phyloP scores from a whole-genome alignment of 345 rosid genomes.

The Gossypium bickii region DNA sequence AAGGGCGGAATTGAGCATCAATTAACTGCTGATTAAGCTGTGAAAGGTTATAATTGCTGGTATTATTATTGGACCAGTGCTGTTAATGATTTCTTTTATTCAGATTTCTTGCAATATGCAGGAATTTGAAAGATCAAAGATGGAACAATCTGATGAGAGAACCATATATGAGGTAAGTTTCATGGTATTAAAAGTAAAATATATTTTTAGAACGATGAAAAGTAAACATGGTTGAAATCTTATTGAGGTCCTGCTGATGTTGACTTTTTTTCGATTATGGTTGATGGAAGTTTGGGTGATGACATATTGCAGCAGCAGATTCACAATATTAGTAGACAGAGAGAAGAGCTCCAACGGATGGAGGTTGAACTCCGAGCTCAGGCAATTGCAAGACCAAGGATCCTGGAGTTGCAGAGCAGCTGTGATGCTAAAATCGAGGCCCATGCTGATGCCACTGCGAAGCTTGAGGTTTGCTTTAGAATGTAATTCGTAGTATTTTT shows the following conservation, averaged over 20 bases:
- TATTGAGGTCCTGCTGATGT: conserved; percentile 48
- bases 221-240: conserved; percentile 32
- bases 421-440: conserved; percentile 60
- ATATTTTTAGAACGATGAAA: background rate
- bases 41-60: background rate
- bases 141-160: conserved; percentile 69
- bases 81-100: conserved; percentile 7
- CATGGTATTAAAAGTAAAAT: conserved; percentile 3
- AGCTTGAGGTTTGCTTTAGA: conserved; percentile 57
- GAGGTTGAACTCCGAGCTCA: conserved; percentile 87
- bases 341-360: conserved; percentile 66
- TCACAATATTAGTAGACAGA: conserved; percentile 48
- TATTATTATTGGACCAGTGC: background rate
- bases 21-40: background rate
- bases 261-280: conserved; percentile 52
- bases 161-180: conserved; percentile 72
- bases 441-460: conserved; percentile 55
- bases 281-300: conserved; percentile 46
- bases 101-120: conserved; percentile 17
- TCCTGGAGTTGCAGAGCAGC: conserved; percentile 52
- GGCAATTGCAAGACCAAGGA: conserved; percentile 58
- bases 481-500: background rate
- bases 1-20: background rate
- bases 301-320: conserved; percentile 66
- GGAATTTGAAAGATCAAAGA: conserved; percentile 65